Evolutionary conservation across 805 yeast species (phyloP).

Genomic region (Candida wancherniae): DNA sequence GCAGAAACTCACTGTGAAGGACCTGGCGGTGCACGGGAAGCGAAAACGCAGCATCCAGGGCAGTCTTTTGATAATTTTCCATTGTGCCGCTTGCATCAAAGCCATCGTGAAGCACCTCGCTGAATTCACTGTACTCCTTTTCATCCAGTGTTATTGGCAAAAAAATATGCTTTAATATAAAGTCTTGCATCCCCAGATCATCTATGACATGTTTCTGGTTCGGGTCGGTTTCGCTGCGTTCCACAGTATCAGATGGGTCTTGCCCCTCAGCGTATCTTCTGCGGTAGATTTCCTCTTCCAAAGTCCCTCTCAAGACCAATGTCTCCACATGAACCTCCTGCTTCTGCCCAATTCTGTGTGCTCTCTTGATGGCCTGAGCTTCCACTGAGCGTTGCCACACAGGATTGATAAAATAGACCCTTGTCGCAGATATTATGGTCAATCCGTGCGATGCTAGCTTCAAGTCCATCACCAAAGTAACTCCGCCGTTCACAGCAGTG

Average conservation of each 20-base stretch:
- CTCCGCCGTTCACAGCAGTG: conserved; percentile 36
- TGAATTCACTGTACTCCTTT: conserved; percentile 34
- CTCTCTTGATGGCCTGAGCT: conserved; percentile 74
- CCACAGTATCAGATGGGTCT: conserved; percentile 14
- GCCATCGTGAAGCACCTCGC: conserved; percentile 3
- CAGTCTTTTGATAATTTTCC: background rate
- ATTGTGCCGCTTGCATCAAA: background rate
- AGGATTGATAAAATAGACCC: conserved; percentile 67
- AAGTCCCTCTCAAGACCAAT: conserved; percentile 52
- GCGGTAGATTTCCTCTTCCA: conserved; percentile 65
- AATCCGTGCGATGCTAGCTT: conserved; percentile 66
- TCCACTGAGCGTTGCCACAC: conserved; percentile 67
- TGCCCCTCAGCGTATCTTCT: conserved; percentile 21
- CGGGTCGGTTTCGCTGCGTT: conserved; percentile 11
- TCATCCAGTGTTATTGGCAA: conserved; percentile 27
- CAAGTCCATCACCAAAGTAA: conserved; percentile 61
- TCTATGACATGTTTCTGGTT: conserved; percentile 45
- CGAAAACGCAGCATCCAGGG: conserved; percentile 1
- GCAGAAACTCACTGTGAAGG: too few species aligned
- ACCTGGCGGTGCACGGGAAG: conserved; percentile 22
- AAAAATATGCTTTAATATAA: conserved; percentile 47
- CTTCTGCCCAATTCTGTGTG: conserved; percentile 70
- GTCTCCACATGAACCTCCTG: conserved; percentile 68
- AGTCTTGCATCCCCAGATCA: conserved; percentile 55
- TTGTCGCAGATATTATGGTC: conserved; percentile 62